Evolutionary conservation across 1,139 yeast species (phyloP).

Genomic region (Yarrowia galli): DNA sequence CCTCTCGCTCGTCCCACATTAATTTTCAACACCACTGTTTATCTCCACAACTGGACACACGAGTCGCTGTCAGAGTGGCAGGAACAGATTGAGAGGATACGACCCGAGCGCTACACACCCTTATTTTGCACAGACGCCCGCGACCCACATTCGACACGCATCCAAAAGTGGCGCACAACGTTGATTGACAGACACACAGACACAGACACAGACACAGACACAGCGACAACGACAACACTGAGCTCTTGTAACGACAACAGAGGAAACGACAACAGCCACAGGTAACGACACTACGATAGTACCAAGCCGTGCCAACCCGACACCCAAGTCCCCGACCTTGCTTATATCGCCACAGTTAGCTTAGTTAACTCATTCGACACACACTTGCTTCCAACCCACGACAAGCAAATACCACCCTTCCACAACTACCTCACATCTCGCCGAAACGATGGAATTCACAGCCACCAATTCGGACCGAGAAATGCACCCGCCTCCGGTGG

Average conservation of each 20-base stretch:
- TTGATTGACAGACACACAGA: not conserved
- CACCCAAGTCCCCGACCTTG: too few relatives aligned
- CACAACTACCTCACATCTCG: too few relatives aligned
- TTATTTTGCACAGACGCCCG: too few relatives aligned
- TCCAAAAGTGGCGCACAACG: too few relatives aligned
- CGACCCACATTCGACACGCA: too few relatives aligned
- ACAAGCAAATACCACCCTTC: too few relatives aligned
- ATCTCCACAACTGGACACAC: constrained; percentile 36
- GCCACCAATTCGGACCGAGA: constrained; percentile 35
- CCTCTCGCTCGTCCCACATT: constrained; percentile 39
- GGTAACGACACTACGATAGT: too few relatives aligned
- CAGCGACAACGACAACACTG: not conserved
- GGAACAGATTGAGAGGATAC: not conserved
- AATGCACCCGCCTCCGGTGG: constrained; percentile 38
- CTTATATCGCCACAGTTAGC: too few relatives aligned
- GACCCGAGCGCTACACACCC: not conserved
- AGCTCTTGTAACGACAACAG: too few relatives aligned
- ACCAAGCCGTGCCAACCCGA: too few relatives aligned
- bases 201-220: not conserved
- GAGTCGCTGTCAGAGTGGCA: constrained; percentile 12
- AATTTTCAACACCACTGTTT: constrained; percentile 21
- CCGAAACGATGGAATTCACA: constrained; percentile 38
- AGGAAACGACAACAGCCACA: too few relatives aligned
- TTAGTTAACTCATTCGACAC: too few relatives aligned
- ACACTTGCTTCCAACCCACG: not conserved